phyloP scores from a whole-genome alignment of 2,329 filamentous ascomycete species.

The Apiospora koreana region DNA sequence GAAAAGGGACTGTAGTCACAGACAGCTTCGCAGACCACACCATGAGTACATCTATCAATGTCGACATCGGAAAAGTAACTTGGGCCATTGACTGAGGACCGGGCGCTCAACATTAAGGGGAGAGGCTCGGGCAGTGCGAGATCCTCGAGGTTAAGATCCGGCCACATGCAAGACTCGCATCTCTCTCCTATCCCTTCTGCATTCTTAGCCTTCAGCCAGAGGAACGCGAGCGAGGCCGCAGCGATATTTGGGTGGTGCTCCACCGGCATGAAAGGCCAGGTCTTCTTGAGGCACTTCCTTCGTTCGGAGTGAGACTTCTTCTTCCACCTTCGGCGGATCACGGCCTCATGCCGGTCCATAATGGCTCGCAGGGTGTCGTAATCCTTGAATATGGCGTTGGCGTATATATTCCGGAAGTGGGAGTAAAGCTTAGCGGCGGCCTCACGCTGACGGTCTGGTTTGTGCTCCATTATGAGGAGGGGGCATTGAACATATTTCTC shows the following conservation, averaged over 20 bases:
- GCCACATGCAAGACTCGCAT: not conserved
- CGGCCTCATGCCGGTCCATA: not conserved
- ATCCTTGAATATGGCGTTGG: not conserved
- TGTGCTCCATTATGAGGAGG: not conserved
- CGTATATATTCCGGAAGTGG: not conserved
- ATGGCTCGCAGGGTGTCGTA: not conserved
- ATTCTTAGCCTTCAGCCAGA: not conserved
- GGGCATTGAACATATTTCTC: not conserved
- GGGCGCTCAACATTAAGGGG: not conserved
- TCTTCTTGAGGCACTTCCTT: not conserved
- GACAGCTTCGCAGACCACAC: not conserved
- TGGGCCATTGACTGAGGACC: not conserved
- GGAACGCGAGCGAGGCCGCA: not conserved
- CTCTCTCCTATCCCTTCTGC: not conserved
- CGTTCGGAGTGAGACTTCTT: not conserved
- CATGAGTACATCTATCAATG: not conserved
- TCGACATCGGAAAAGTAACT: not conserved
- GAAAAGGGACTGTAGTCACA: not conserved
- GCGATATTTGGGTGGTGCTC: not conserved
- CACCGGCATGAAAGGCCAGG: not conserved
- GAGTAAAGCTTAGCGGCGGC: not conserved
- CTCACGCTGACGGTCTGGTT: not conserved
- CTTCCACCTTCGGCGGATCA: not conserved
- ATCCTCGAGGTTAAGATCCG: not conserved
- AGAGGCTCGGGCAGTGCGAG: not conserved